phyloP scores from a whole-genome alignment of 2,329 filamentous ascomycete species.

The Fonsecaea nubica region DNA sequence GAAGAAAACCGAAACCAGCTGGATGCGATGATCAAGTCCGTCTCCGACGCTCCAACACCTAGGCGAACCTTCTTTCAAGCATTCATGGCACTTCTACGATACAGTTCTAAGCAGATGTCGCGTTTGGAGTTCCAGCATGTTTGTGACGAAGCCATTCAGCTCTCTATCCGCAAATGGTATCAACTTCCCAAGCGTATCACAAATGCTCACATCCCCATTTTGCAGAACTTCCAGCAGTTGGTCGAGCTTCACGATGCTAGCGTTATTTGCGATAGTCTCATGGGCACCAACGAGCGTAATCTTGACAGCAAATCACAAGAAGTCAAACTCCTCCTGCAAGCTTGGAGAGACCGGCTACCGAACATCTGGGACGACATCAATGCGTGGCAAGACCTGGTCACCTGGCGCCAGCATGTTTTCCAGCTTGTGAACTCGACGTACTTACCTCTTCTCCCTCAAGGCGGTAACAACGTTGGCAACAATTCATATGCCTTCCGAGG shows the following conservation, averaged over 20 bases:
- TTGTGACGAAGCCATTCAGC: conserved; percentile 95
- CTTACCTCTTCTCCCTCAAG: conserved; percentile 78
- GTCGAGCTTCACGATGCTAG: conserved; percentile 98
- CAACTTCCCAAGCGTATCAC: conserved; percentile 94
- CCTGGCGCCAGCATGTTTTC: conserved; percentile 99
- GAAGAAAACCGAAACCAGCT: conserved; percentile 85
- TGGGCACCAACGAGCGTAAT: conserved; percentile 81
- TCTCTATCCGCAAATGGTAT: conserved; percentile 98
- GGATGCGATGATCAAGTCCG: conserved; percentile 91
- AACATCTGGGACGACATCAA: conserved; percentile 99
- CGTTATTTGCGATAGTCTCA: conserved; percentile 90
- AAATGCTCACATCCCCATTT: conserved; percentile 89
- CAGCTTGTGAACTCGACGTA: conserved; percentile 95
- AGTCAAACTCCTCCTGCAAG: conserved; percentile 88
- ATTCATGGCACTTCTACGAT: conserved; percentile 94
- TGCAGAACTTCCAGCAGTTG: conserved; percentile 97
- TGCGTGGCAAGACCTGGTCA: conserved; percentile 99
- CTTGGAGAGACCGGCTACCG: conserved; percentile 92
- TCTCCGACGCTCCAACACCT: conserved; percentile 96
- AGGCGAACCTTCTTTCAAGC: conserved; percentile 95
- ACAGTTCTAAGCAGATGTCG: conserved; percentile 85
- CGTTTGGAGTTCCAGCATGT: conserved; percentile 82
- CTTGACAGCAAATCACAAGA: conserved; percentile 94
- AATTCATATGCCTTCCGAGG: conserved; percentile 96
- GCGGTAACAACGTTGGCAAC: conserved; percentile 76